phyloP scores from a whole-genome alignment of 257 asterid species.

The Cordia subcordata region DNA sequence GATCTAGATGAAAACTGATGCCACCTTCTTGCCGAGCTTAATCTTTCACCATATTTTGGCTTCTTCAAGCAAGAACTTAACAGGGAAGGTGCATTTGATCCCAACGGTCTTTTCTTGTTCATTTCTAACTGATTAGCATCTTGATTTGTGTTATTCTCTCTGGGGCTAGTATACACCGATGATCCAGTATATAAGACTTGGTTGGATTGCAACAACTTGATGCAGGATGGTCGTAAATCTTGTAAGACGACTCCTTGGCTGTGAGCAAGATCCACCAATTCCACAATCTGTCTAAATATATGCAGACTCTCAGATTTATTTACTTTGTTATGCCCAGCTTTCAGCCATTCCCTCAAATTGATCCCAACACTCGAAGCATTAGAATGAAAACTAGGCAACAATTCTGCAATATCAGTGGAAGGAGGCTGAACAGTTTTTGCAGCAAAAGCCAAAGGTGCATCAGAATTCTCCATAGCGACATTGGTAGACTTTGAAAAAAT shows the following conservation, averaged over 20 bases:
- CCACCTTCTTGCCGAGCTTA: slow-evolving; percentile 39
- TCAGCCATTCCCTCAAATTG: slow-evolving; percentile 77
- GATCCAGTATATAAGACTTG: slow-evolving; percentile 58
- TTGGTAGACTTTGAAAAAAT: slow-evolving; percentile 27
- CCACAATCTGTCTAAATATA: slow-evolving; percentile 70
- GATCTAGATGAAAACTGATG: slow-evolving; percentile 55
- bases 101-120: slow-evolving; percentile 40
- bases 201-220: slow-evolving; percentile 54
- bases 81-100: slow-evolving; percentile 25
- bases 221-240: slow-evolving; percentile 72
- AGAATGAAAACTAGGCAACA: slow-evolving; percentile 20
- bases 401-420: slow-evolving; percentile 35
- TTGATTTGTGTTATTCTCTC: slow-evolving; percentile 33
- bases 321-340: slow-evolving; percentile 42
- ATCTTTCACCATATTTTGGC: slow-evolving; percentile 42
- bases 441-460: slow-evolving; percentile 28
- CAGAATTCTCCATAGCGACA: slow-evolving; percentile 28
- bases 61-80: slow-evolving; percentile 46
- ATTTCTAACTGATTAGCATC: slow-evolving; percentile 27
- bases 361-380: slow-evolving; percentile 37
- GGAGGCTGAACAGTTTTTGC: slow-evolving; percentile 32
- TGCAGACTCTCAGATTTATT: slow-evolving; percentile 55
- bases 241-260: slow-evolving; percentile 57
- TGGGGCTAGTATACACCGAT: slow-evolving; percentile 24
- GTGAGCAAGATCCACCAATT: slow-evolving; percentile 71